Conservation (phyloP, 2,329 filamentous ascomycete species). For the Colletotrichum zoysiae region DNA sequence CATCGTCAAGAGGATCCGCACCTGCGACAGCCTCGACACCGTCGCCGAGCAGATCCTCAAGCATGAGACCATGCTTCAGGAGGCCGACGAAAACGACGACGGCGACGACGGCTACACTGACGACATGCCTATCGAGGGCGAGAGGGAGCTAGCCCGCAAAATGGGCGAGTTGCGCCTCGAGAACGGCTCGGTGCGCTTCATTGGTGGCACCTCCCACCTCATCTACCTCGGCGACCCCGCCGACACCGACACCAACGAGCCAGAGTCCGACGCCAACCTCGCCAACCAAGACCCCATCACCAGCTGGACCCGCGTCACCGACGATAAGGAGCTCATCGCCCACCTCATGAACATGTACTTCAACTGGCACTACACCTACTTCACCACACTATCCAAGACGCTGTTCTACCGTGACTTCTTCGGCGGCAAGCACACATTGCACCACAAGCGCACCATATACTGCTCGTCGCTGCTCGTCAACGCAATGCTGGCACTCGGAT, state of each 20-base stretch:
- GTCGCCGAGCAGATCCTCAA: slow-evolving; percentile 67
- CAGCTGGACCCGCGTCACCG: slow-evolving; percentile 90
- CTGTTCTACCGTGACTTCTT: slow-evolving; percentile 90
- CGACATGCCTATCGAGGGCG: slow-evolving; percentile 64
- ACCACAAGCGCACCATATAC: slow-evolving; percentile 73
- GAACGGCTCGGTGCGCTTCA: slow-evolving; percentile 89
- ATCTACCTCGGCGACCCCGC: slow-evolving; percentile 77
- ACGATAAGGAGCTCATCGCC: slow-evolving; percentile 81
- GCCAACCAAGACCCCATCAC: slow-evolving; percentile 77
- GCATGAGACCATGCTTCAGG: slow-evolving; percentile 52
- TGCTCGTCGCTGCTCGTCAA: slow-evolving; percentile 94
- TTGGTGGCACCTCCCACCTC: slow-evolving; percentile 93
- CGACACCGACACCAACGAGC: slow-evolving; percentile 54
- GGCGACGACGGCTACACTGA: slow-evolving; percentile 55
- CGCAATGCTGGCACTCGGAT: slow-evolving; percentile 91
- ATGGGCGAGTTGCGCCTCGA: slow-evolving; percentile 93
- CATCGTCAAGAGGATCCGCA: slow-evolving; percentile 88
- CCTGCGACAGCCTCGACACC: slow-evolving; percentile 77
- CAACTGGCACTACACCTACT: slow-evolving; percentile 97
- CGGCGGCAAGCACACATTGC: slow-evolving; percentile 71
- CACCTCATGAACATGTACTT: slow-evolving; percentile 99
- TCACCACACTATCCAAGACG: slow-evolving; percentile 87
- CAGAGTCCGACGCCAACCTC: slow-evolving; percentile 59
- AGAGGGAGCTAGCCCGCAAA: slow-evolving; percentile 88
- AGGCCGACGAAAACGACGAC: slow-evolving; percentile 56